phyloP scores from a whole-genome alignment of 768 basidiomycete genomes.

The Podaxis rugospora region DNA sequence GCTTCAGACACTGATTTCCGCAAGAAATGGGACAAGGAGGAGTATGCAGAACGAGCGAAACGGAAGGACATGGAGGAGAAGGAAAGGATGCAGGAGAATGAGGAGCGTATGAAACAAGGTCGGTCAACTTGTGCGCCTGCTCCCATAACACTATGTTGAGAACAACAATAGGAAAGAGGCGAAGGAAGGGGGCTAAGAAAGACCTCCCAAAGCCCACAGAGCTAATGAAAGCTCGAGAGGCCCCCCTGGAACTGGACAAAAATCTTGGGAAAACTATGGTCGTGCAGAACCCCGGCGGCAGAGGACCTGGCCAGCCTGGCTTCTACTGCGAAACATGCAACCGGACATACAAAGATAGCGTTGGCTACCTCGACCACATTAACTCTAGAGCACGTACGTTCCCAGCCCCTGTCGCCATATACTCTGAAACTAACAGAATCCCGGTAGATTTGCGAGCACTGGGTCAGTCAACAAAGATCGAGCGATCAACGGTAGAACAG shows the following conservation, averaged over 20 bases:
- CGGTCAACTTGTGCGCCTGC: conserved; percentile 10
- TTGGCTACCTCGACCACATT: conserved; percentile 93
- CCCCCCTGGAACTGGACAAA: conserved; percentile 85
- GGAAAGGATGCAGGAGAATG: conserved; percentile 83
- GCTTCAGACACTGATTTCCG: conserved; percentile 72
- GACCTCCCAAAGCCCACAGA: conserved; percentile 93
- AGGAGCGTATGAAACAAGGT: conserved; percentile 84
- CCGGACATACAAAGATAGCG: conserved; percentile 88
- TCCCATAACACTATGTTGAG: not conserved
- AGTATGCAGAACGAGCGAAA: conserved; percentile 79
- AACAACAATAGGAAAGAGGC: conserved; percentile 67
- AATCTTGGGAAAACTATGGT: conserved; percentile 95
- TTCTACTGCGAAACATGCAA: conserved; percentile 93
- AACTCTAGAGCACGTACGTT: conserved; percentile 89
- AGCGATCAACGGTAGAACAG: conserved; percentile 87
- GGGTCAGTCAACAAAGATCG: conserved; percentile 95
- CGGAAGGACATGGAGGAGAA: conserved; percentile 77
- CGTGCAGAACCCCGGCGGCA: conserved; percentile 76
- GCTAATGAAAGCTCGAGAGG: conserved; percentile 85
- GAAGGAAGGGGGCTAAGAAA: conserved; percentile 59
- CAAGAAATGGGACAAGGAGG: conserved; percentile 94
- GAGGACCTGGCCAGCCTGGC: conserved; percentile 87
- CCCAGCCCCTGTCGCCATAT: not conserved
- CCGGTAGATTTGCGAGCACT: conserved; percentile 76
- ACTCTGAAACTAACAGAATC: not conserved